These are phyloP conservation scores for Synchytrium microbalum DNA, from an alignment of 371 early-diverging fungal species.

Conservation along the genomic window DNA sequence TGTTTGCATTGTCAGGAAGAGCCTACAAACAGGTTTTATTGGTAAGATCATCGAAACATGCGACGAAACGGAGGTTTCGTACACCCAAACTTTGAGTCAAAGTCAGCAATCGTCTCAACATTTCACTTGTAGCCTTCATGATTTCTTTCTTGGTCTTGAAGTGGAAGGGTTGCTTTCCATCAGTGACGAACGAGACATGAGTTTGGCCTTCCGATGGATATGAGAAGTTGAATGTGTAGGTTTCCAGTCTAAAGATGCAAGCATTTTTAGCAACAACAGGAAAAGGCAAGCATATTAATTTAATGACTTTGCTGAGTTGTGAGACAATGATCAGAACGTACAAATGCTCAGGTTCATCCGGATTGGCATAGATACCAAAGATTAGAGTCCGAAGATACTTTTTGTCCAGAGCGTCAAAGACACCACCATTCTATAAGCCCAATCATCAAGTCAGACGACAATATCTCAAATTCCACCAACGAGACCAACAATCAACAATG, in stretches of 20 bases:
- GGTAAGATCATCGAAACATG: neutral
- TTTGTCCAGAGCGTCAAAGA: slow-evolving; percentile 35
- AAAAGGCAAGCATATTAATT: neutral
- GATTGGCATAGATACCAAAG: slow-evolving; percentile 37
- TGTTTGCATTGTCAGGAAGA: slow-evolving; percentile 29
- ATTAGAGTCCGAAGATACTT: slow-evolving; percentile 30
- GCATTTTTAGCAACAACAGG: neutral
- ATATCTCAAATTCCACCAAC: too few relatives aligned
- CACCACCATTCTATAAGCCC: slow-evolving; percentile 10
- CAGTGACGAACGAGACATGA: slow-evolving; percentile 22
- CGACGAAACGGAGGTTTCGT: too few relatives aligned
- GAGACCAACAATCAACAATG: too few relatives aligned
- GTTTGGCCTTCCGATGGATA: slow-evolving; percentile 33
- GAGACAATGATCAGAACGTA: slow-evolving; percentile 3
- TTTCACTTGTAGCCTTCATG: slow-evolving; percentile 29
- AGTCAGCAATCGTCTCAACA: slow-evolving; percentile 34
- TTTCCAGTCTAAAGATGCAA: slow-evolving; percentile 26
- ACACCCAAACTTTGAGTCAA: slow-evolving; percentile 41
- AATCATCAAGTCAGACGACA: slow-evolving; percentile 16
- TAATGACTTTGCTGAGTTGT: neutral
- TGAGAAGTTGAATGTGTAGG: slow-evolving; percentile 38
- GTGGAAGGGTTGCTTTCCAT: slow-evolving; percentile 20
- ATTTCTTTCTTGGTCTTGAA: slow-evolving; percentile 26
- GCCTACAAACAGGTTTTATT: slow-evolving; percentile 10
- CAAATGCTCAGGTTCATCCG: slow-evolving; percentile 30